Conservation (phyloP, 139 green algal species). For the Diplosphaera chodatii region DNA sequence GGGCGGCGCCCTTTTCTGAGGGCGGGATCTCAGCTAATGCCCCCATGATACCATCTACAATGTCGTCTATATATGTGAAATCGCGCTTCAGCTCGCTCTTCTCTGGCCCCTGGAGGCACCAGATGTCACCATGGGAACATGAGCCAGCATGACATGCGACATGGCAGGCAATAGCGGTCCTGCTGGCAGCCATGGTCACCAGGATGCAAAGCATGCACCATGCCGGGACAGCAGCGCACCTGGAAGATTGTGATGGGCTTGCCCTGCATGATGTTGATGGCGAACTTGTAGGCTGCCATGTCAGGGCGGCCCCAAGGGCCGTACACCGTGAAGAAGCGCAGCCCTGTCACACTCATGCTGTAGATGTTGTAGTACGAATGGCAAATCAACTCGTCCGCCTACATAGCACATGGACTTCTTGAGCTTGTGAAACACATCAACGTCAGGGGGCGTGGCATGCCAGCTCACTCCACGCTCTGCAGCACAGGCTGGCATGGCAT, state of each 20-base stretch:
- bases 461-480: too few relatives aligned
- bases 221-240: background rate
- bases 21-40: constrained; percentile 41
- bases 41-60: constrained; percentile 54
- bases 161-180: too few relatives aligned
- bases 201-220: background rate
- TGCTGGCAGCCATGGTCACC: too few relatives aligned
- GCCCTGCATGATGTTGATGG: constrained; percentile 46
- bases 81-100: constrained; percentile 46
- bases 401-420: too few relatives aligned
- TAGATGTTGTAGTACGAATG: constrained; percentile 75
- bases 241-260: constrained; percentile 66
- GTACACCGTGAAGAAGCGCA: constrained; percentile 88
- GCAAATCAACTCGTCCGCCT: constrained; percentile 64
- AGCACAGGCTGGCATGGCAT: too few relatives aligned
- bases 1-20: constrained; percentile 22
- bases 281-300: constrained; percentile 79
- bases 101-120: constrained; percentile 12
- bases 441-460: too few relatives aligned
- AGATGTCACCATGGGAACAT: too few relatives aligned
- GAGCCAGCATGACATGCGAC: too few relatives aligned
- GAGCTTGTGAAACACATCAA: too few relatives aligned
- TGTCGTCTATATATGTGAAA: constrained; percentile 81
- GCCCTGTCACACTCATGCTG: constrained; percentile 54
- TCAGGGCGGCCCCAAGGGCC: constrained; percentile 66